Percentiles rank a stretch among this genome's conserved stretches.
These are phyloP conservation scores for Leccinum subrobustum DNA, from an alignment of 1,284 basidiomycete genomes.

Conservation along the genomic window DNA sequence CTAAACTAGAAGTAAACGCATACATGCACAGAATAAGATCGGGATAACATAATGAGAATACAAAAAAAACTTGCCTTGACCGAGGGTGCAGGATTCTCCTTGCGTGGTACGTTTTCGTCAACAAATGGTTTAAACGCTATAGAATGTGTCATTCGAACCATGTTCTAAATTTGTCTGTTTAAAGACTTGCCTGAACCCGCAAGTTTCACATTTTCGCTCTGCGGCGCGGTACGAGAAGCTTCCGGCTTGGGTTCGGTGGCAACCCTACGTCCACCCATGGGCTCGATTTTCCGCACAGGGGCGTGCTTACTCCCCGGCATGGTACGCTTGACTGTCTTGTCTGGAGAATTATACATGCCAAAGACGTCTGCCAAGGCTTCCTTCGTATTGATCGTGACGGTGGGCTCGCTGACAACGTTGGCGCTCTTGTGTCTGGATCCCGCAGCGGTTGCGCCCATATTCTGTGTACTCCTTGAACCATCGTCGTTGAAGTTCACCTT, in stretches of 20 bases:
- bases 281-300: constrained; percentile 61
- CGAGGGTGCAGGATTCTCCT: constrained; percentile 47
- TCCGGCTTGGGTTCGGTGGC: constrained; percentile 19
- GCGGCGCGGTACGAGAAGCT: constrained; percentile 37
- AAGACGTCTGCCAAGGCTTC: constrained; percentile 92
- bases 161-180: background rate
- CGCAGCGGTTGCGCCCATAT: constrained; percentile 35
- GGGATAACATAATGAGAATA: background rate
- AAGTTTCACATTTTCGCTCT: constrained; percentile 39
- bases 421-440: constrained; percentile 40
- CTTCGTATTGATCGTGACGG: constrained; percentile 84
- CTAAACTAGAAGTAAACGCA: constrained; percentile 38
- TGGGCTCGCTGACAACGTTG: constrained; percentile 43
- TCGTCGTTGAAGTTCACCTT: constrained; percentile 56
- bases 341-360: constrained; percentile 74
- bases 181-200: constrained; percentile 41
- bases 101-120: constrained; percentile 54
- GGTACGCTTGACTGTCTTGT: constrained; percentile 57
- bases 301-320: constrained; percentile 67
- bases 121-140: constrained; percentile 57
- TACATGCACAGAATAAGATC: background rate
- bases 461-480: constrained; percentile 43
- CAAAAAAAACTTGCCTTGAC: constrained; percentile 41
- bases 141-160: background rate
- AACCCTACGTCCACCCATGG: constrained; percentile 34